Evolutionary conservation across 352 stramenopile genomes (phyloP).

Genomic region (Phytopythium helicoides): DNA sequence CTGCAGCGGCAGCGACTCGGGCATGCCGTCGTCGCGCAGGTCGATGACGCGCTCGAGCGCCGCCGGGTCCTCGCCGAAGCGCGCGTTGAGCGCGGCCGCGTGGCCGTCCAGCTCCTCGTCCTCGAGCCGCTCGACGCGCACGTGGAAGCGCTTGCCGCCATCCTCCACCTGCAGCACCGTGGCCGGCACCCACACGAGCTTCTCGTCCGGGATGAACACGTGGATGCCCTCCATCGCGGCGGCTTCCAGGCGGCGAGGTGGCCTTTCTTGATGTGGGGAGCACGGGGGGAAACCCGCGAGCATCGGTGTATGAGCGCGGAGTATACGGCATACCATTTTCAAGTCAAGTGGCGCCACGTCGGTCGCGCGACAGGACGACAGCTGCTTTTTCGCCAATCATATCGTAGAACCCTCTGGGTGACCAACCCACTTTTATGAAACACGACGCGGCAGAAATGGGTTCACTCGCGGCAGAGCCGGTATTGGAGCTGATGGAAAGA

Average conservation of each 20-base stretch:
- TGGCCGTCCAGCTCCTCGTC: slow-evolving; percentile 8
- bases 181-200: slow-evolving; percentile 77
- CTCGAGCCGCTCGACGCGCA: slow-evolving; percentile 42
- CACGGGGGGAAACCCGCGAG: too few relatives aligned
- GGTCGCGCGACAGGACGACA: too few relatives aligned
- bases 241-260: neutral
- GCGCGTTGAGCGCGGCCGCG: slow-evolving; percentile 7
- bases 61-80: slow-evolving; percentile 16
- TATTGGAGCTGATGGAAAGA: too few relatives aligned
- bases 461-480: too few relatives aligned
- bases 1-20: slow-evolving; percentile 72
- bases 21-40: slow-evolving; percentile 70
- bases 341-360: too few relatives aligned
- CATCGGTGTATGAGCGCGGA: too few relatives aligned
- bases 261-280: too few relatives aligned
- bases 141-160: slow-evolving; percentile 59
- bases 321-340: too few relatives aligned
- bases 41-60: slow-evolving; percentile 61
- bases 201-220: slow-evolving; percentile 82
- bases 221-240: slow-evolving; percentile 61
- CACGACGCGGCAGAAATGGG: too few relatives aligned
- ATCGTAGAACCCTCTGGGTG: too few relatives aligned
- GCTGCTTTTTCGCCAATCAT: too few relatives aligned
- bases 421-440: too few relatives aligned
- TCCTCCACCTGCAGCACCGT: slow-evolving; percentile 68